phyloP scores from a whole-genome alignment of 2,329 filamentous ascomycete genomes.

The Alternaria ventricosa region DNA sequence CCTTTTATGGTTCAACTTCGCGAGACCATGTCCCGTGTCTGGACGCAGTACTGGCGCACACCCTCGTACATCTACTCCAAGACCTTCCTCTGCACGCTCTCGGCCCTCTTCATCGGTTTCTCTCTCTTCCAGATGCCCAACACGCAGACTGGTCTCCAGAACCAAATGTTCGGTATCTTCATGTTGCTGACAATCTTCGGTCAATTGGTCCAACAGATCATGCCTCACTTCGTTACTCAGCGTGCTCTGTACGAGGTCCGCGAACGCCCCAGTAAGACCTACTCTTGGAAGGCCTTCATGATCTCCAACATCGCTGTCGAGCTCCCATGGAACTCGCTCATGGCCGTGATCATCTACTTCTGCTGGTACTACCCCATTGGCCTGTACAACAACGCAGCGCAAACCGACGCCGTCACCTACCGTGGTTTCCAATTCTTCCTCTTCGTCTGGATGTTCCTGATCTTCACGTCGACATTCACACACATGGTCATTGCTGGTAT shows the following conservation, averaged over 20 bases:
- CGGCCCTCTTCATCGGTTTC: slow-evolving; percentile 80
- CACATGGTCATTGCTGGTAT: slow-evolving; percentile 78
- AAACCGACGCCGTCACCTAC: slow-evolving; percentile 66
- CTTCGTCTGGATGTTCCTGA: slow-evolving; percentile 74
- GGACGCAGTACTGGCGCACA: slow-evolving; percentile 91
- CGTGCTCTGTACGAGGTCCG: slow-evolving; percentile 83
- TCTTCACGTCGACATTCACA: slow-evolving; percentile 83
- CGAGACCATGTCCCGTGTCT: slow-evolving; percentile 75
- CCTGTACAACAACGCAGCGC: slow-evolving; percentile 72
- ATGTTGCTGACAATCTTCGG: slow-evolving; percentile 82
- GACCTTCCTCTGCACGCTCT: slow-evolving; percentile 68
- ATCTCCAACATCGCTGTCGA: slow-evolving; percentile 83
- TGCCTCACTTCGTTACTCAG: slow-evolving; percentile 86
- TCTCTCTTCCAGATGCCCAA: slow-evolving; percentile 76
- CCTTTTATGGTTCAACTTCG: slow-evolving; percentile 72
- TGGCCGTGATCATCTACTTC: slow-evolving; percentile 77
- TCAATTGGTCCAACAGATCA: slow-evolving; percentile 78
- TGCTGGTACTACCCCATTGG: slow-evolving; percentile 89
- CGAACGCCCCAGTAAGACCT: slow-evolving; percentile 83
- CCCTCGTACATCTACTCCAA: slow-evolving; percentile 91
- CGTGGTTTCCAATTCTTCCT: slow-evolving; percentile 82
- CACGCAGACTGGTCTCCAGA: slow-evolving; percentile 79
- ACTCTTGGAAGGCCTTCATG: slow-evolving; percentile 87
- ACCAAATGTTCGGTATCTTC: slow-evolving; percentile 87
- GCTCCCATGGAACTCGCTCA: slow-evolving; percentile 81